Evolutionary conservation across 345 rosid genomes (phyloP), one percentile per base, ranked within the genome.

Genomic region (Eucalyptus urophylla): DNA sequence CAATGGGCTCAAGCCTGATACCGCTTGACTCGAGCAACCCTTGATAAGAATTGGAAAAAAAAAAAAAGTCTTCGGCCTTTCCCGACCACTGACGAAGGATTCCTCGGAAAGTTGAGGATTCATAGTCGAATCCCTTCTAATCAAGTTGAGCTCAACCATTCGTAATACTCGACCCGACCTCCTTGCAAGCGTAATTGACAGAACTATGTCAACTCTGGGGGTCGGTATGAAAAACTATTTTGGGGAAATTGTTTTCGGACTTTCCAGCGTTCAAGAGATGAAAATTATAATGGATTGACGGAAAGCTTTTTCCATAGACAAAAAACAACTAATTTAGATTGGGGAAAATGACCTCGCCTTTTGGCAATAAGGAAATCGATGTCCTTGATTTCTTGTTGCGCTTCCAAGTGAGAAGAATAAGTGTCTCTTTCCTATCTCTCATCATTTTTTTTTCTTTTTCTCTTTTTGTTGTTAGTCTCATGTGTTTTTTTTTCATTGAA

Each of bases 271-370:
- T 69, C 6, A 5, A 27, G 19, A 0, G 6, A 29, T 17, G 7
- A 33, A 69, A 31, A 33, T 17, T 15, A 67, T 67, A 53, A 53
- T 15, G 21, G 21, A 67, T 15, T 16, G 80, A n/a, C 2, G 6
- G 40, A 31, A 67, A n/a, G 10, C 37, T 5, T 69, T 33, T 67
- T 69, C 21, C 24, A 31, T 67, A 4, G 21, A 69, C 12, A 0
- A 33, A 16, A 69, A 9, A 31, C 12, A 8, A 16, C 22, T 14
- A 9, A 6, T 1, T 33, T 33, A 33, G 24, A 5, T 3, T 0
- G 8, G 25, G 25, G 4, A 72, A 33, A 3, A 72, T 11, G 4
- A 37, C 44, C 1, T 9, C 45, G 0, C 12, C 24, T 33, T 19
- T 31, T 69, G 33, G 80, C 4, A 17, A 33, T 33, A 69, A 69